Conservation (phyloP, 345 rosid species). For the Microthlaspi erraticum region DNA sequence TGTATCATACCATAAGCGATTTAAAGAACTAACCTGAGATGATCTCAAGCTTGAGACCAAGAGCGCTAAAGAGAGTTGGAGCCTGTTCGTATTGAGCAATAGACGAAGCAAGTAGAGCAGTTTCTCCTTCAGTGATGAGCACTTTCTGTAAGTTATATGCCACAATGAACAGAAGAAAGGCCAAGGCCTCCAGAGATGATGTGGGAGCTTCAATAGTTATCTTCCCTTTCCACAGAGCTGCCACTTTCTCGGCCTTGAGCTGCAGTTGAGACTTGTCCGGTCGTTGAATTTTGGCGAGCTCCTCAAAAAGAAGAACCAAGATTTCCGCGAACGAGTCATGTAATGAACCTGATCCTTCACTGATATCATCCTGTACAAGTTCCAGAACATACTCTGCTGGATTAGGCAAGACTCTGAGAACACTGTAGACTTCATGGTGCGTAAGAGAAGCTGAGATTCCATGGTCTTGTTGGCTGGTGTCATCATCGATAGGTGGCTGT, state of each 20-base stretch:
- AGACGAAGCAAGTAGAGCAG: conserved; percentile 32
- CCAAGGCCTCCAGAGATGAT: conserved; percentile 30
- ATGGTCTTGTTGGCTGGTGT: not conserved
- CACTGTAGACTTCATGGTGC: conserved; percentile 2
- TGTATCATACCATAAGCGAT: too few species aligned
- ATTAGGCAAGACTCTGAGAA: conserved; percentile 20
- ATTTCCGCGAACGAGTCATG: conserved; percentile 10
- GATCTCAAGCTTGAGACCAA: conserved; percentile 2
- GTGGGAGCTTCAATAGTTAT: conserved; percentile 24
- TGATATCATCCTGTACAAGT: conserved; percentile 8
- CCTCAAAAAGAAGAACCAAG: conserved; percentile 25
- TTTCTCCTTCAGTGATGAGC: conserved; percentile 31
- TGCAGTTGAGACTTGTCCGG: not conserved
- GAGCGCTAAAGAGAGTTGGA: conserved; percentile 17
- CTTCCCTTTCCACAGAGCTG: conserved; percentile 28
- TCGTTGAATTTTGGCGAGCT: conserved; percentile 27
- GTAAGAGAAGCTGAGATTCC: conserved; percentile 1
- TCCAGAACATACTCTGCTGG: conserved; percentile 35
- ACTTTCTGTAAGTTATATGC: conserved; percentile 13
- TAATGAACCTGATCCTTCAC: not conserved
- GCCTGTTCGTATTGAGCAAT: conserved; percentile 29
- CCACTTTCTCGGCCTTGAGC: conserved; percentile 26
- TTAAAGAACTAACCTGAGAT: conserved; percentile 17
- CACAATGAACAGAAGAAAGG: conserved; percentile 37
- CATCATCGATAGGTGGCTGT: too few species aligned